These are phyloP conservation scores for Candida fluviatilis DNA, from an alignment of 805 yeast species.

Conservation along the genomic window DNA sequence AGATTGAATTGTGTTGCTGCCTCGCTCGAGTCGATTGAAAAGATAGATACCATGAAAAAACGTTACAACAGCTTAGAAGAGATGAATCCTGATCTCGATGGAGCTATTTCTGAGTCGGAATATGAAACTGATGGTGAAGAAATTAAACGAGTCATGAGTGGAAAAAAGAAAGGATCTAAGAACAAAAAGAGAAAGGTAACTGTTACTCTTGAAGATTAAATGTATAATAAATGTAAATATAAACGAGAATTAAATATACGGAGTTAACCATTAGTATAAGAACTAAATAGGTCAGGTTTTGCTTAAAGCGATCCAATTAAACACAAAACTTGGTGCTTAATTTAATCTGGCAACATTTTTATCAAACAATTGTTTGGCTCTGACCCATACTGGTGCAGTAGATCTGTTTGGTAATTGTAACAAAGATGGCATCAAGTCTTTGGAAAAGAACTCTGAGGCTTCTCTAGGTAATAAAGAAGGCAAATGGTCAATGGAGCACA, in stretches of 20 bases:
- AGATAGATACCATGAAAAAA: constrained; percentile 63
- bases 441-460: constrained; percentile 87
- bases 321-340: not conserved
- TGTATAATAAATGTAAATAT: constrained; percentile 2
- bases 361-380: constrained; percentile 79
- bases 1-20: constrained; percentile 82
- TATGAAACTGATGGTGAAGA: constrained; percentile 75
- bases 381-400: constrained; percentile 85
- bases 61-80: constrained; percentile 26
- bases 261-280: too few relatives aligned
- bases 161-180: constrained; percentile 39
- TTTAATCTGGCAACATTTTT: constrained; percentile 74
- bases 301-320: too few relatives aligned
- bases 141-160: constrained; percentile 53
- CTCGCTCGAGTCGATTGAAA: constrained; percentile 75
- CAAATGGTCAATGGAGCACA: constrained; percentile 91
- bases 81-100: constrained; percentile 13
- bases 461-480: constrained; percentile 97
- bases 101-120: constrained; percentile 57
- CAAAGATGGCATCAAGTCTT: constrained; percentile 85
- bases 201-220: constrained; percentile 51
- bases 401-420: constrained; percentile 79
- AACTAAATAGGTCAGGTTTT: too few relatives aligned
- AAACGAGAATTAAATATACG: not conserved
- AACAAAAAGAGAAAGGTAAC: constrained; percentile 36